These are phyloP conservation scores for Linum usitatissimum DNA, from an alignment of 345 rosid genomes.

Conservation along the genomic window DNA sequence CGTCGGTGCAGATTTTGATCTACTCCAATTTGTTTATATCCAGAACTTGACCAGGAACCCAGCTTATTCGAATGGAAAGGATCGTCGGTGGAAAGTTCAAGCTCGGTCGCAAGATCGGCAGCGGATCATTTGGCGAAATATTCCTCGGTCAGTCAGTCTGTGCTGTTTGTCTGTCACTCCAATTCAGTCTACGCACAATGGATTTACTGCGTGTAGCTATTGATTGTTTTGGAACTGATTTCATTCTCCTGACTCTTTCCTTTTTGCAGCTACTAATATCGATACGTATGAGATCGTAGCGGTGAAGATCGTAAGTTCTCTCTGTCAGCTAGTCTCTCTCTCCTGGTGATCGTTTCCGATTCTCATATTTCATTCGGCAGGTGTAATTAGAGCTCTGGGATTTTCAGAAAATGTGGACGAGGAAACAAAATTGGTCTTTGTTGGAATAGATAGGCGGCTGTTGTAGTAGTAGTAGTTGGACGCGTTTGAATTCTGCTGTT, in stretches of 20 bases:
- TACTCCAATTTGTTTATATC: not conserved
- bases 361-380: not conserved
- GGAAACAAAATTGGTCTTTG: not conserved
- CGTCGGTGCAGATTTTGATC: not conserved
- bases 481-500: too few relatives aligned
- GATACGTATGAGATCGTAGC: conserved; percentile 91
- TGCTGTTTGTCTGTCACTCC: not conserved
- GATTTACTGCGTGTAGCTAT: not conserved
- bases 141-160: conserved; percentile 48
- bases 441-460: not conserved
- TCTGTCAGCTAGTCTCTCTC: not conserved
- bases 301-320: conserved; percentile 70
- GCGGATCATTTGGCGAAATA: conserved; percentile 96
- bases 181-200: not conserved
- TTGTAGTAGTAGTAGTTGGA: not conserved
- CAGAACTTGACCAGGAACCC: not conserved
- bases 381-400: not conserved
- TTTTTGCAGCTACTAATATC: conserved; percentile 64
- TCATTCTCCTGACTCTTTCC: not conserved
- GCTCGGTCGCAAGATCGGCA: conserved; percentile 89
- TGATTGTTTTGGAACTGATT: conserved; percentile 1
- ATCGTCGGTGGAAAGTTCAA: conserved; percentile 79
- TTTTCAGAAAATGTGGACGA: not conserved
- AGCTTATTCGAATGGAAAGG: conserved; percentile 35
- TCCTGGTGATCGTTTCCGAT: not conserved